These are phyloP conservation scores for Neolentinus lepideus DNA, from an alignment of 1,284 basidiomycete genomes.

Conservation along the genomic window DNA sequence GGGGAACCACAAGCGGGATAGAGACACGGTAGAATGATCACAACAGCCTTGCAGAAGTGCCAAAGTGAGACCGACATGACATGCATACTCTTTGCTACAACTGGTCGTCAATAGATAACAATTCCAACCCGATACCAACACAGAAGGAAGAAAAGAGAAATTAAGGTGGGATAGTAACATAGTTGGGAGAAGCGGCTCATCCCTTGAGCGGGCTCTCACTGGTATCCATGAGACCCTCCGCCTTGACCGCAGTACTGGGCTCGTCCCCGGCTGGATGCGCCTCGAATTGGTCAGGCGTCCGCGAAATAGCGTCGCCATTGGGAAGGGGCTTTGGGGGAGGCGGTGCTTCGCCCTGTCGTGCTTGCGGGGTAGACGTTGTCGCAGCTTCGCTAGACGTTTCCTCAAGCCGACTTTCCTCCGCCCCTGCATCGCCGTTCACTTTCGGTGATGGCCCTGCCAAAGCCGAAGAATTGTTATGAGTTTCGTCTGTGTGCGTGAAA, in stretches of 20 bases:
- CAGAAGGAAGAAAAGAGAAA: background rate
- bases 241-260: constrained; percentile 46
- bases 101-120: background rate
- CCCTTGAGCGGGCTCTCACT: constrained; percentile 64
- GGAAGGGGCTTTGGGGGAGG: constrained; percentile 30
- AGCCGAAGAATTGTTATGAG: background rate
- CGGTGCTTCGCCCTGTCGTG: constrained; percentile 36
- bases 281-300: constrained; percentile 35
- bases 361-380: constrained; percentile 10
- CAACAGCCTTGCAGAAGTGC: background rate
- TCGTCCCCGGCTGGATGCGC: constrained; percentile 54
- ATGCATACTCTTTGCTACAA: background rate
- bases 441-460: background rate
- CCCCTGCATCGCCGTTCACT: background rate
- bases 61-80: background rate
- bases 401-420: constrained; percentile 10
- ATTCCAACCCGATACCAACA: background rate
- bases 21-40: background rate
- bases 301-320: constrained; percentile 39
- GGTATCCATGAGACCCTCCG: constrained; percentile 67
- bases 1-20: background rate
- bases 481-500: constrained; percentile 8
- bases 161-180: constrained; percentile 1
- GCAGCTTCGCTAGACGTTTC: constrained; percentile 16
- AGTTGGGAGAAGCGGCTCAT: constrained; percentile 16